Conservation (phyloP, 148 eudicot species). For the Dianthus caryophyllus region DNA sequence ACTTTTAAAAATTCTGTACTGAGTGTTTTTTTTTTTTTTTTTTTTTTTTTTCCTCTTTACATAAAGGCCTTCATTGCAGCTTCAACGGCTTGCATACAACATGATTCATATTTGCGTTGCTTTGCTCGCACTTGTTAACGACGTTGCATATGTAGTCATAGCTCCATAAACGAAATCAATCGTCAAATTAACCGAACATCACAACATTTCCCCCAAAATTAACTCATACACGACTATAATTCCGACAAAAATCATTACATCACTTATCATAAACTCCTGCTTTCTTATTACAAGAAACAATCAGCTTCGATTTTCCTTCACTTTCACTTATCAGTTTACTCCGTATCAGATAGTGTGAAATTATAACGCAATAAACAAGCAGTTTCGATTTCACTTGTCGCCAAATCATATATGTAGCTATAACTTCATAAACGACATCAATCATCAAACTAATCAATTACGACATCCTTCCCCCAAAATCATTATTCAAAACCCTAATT, state of each 20-base stretch:
- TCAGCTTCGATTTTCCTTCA: not conserved
- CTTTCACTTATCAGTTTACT: not conserved
- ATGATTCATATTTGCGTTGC: not conserved
- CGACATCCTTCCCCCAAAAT: not conserved
- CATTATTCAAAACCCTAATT: slow-evolving; percentile 17
- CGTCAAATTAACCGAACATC: not conserved
- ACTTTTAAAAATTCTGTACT: not conserved
- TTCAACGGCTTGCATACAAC: too few relatives aligned
- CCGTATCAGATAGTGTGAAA: too few relatives aligned
- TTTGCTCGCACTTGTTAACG: not conserved
- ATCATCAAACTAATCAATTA: not conserved
- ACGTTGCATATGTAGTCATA: not conserved
- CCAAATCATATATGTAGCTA: not conserved
- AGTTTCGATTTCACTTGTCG: not conserved
- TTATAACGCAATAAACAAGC: not conserved
- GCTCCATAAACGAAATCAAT: not conserved
- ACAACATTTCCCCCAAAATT: not conserved
- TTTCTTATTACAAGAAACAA: not conserved
- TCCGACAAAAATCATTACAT: too few relatives aligned
- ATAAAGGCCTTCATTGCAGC: too few relatives aligned
- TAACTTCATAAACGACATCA: not conserved
- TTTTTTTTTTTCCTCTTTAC: too few relatives aligned
- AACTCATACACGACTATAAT: not conserved
- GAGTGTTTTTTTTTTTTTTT: too few relatives aligned
- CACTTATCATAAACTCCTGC: too few relatives aligned